Base-by-base conservation (phyloP, 179 eudicot genomes). In the Dionaea muscipula region DNA sequence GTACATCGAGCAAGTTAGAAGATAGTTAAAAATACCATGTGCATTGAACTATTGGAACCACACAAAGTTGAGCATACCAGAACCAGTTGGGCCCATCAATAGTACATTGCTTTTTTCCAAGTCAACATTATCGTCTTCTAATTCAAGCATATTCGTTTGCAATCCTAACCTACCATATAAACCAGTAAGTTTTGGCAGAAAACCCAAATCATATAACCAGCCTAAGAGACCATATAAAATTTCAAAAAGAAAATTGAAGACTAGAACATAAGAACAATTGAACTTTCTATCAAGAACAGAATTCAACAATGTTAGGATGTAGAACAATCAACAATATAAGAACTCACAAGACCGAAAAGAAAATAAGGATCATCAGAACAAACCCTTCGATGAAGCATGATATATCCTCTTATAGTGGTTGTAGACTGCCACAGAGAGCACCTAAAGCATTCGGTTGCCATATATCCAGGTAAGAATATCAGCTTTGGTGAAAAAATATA, bases 81-180 rank as follows among this genome's bases (percentile, higher is more conserved):
- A 78, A 48, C 87, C 87, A 67, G 87, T 81, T 55, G 87, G 84
- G 17, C 87, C 87, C 87, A 81, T 81, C 62, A 81, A 53, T 39
- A 81, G 69, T 28, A 81, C 78, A 66, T 81, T 81, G 55, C 87
- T 81, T 64, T 81, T 81, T 44, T 81, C 87, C 55, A 81, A 61
- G 53, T 81, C 87, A 49, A 81, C 81, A 18, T 68, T 61, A 54
- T 81, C 81, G 59, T 68, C 78, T 31, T 75, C 79, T 24, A 53
- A 53, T 23, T 53, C 26, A 20, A 21, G 15, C 19, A 22, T 8
- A 47, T 21, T 47, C 8, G 51, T n/a, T 47, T 47, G 51, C 14
- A 4, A 20, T 47, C 25, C 51, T 47, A 22, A 47, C 26, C 51
- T 47, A 47, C 23, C 21, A 4, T 20, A n/a, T 18, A 21, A 47